Evolutionary conservation across 352 stramenopile genomes (phyloP), one percentile per base, ranked within the genome.

Genomic region (Phytopythium sindhum): DNA sequence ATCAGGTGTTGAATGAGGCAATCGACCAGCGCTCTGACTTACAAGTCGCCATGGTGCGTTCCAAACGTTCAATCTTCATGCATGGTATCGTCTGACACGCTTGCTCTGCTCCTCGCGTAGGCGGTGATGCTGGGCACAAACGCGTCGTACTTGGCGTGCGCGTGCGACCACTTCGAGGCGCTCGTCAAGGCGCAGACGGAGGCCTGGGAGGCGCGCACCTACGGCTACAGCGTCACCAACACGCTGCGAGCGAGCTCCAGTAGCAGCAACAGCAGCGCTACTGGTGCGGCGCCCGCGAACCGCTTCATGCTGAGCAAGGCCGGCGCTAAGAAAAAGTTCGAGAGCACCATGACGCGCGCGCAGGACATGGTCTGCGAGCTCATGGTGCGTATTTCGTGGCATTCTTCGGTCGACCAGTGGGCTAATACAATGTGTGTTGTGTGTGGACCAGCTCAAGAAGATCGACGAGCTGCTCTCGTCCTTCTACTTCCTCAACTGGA

Each of bases 331-430:
- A 90, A 92, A 64, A 89, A 88, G 63, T 90, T 93, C 63, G 80
- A 90, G n/a, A 89, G 73, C 53, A 91, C 84, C 19, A 91, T 80
- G 60, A 91, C 84, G 5, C 71, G 81, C 66, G 81, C 84, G 21
- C 84, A 93, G 70, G 84, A 93, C 48, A 90, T 93, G 80, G 84
- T 93, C 10, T 93, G 84, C 51, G 84, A 93, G 52, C 69, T 93
- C 52, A 93, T 93, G 81, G 84, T 92, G 65, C 9, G 74, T 70
- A 21, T 17, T 31, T n/a, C 21, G 29, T 47, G n/a, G 15, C 5
- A 4, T 44, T 35, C 47, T 65, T 29, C 42, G 26, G 54, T 23
- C 9, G 11, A 48, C 35, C 15, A 3, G 6, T 29, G 31, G 37
- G 29, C 8, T 44, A 15, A 59, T 45, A 19, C 0, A 15, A 24